Percentiles rank a stretch among this genome's conserved stretches.
phyloP scores from a whole-genome alignment of 805 yeast species.

The Candida chauliodis region DNA sequence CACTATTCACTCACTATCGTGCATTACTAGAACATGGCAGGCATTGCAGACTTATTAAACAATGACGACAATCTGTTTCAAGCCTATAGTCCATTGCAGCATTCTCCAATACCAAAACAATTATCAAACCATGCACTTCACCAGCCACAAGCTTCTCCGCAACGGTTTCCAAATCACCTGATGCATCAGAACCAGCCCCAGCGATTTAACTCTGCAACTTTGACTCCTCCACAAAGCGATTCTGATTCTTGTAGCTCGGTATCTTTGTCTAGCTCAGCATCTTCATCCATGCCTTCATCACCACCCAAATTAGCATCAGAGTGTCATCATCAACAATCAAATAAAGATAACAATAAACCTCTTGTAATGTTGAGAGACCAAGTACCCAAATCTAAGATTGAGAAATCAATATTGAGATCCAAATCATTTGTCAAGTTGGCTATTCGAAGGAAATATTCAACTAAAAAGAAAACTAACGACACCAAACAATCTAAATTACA shows the following conservation, averaged over 20 bases:
- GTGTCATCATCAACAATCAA: not conserved
- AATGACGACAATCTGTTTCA: not conserved
- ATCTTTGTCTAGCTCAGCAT: not conserved
- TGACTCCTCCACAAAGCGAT: constrained; percentile 2
- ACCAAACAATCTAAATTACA: constrained; percentile 29
- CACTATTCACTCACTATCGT: no score
- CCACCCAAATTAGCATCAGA: constrained; percentile 2
- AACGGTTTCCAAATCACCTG: not conserved
- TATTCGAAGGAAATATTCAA: constrained; percentile 27
- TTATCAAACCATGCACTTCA: not conserved
- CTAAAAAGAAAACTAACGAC: constrained; percentile 14
- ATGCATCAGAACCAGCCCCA: not conserved
- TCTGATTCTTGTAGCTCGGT: not conserved
- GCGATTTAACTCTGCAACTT: not conserved
- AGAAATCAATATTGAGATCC: not conserved
- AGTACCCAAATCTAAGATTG: constrained; percentile 6
- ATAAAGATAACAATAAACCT: constrained; percentile 1
- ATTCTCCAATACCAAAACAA: no score
- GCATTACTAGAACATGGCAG: constrained; percentile 3
- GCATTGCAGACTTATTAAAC: not conserved
- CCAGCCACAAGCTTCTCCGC: not conserved
- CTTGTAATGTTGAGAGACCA: constrained; percentile 3
- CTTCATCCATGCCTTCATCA: constrained; percentile 2
- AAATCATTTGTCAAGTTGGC: constrained; percentile 27
- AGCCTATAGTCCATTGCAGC: no score